Evolutionary conservation across 2,329 filamentous ascomycete species (phyloP), one percentile per base, ranked within the genome.

Genomic region (Sporothrix pseudoabietina): DNA sequence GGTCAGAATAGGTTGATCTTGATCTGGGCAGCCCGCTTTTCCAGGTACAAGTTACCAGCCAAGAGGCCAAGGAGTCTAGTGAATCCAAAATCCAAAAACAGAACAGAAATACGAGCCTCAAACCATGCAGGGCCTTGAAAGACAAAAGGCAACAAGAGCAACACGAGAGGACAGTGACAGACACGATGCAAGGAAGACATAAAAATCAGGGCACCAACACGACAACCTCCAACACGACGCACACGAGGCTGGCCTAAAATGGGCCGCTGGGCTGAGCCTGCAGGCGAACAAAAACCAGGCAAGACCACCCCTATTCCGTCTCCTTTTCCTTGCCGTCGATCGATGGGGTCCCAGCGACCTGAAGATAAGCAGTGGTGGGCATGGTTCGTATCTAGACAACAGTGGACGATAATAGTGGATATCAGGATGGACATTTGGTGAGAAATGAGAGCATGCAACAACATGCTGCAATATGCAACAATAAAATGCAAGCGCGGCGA

Each of bases 401-500:
- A n/a, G 57, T 19, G 57, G 57, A 30, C 26, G 14, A 41, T 10
- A 10, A 44, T 16, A 14, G 14, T 49, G 44, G 14, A 49, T 4
- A 49, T 49, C 14, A 35, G 35, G 44, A 19, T 49, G 52, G 52
- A 30, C 22, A 55, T 49, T 49, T 30, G 54, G 54, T 14, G 52
- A 55, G 54, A 57, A 57, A 57, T 57, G 26, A 10, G 14, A 44
- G 10, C 41, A 44, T 55, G 22, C 54, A 30, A 52, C 49, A 30
- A n/a, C 35, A 61, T 61, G 57, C 57, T 39, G 22, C 35, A 22
- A 41, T 44, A 63, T 63, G 35, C 59, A 63, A 63, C 35, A 41
- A 63, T 63, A 63, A 44, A 63, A 41, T 63, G 59, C 59, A 26
- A 41, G 59, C n/a, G n/a, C 59, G 59, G 32, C 59, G 59, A 65